Base-by-base conservation (phyloP, 495 filamentous ascomycete genomes). In the Talaromyces thailandensis region DNA sequence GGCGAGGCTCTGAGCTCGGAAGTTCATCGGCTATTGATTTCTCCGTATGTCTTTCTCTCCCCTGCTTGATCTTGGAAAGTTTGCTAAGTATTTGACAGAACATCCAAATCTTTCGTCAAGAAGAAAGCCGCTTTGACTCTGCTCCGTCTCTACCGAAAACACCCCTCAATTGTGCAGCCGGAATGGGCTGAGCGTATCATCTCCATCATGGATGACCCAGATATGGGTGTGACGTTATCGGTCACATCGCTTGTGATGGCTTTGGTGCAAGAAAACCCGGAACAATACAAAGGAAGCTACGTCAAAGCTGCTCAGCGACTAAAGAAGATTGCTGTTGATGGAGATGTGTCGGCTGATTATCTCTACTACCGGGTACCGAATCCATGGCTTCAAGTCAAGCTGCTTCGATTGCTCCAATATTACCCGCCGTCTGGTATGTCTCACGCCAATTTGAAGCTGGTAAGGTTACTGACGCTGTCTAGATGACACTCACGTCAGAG, bases 281-380 rank as follows among this genome's bases (percentile, higher is more conserved):
- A 98, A 11, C 88, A 91, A 70, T 99, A 96, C 76, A 93, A 92
- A 73, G 92, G 91, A 23, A 87, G 90, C 68, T 98, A 96, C 69
- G 87, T 91, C 63, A 99, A 98, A 71, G 93, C 92, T 37, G 95
- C 94, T 0, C 86, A 88, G 62, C 81, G 92, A 45, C 70, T 99
- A 67, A 97, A 96, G 79, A 85, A 87, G 62, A 88, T 96, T 45
- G 81, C 96, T 26, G 85, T 97, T 18, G 93, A 97, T 70, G 88
- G 88, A 37, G 93, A 98, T 58, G 92, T 88, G 68, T 81, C 88
- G 1, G 77, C 84, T 28, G 94, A 97, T 70, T 99, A 99, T 68
- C 78, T 96, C 43, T 99, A 99, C 74, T 99, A 99, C 80, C 96
- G 96, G 62, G 95, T 99, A 28, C 95, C 95, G 8, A 98, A 93